Evolutionary conservation across 805 yeast species (phyloP).

Genomic region (Pichia exigua): DNA sequence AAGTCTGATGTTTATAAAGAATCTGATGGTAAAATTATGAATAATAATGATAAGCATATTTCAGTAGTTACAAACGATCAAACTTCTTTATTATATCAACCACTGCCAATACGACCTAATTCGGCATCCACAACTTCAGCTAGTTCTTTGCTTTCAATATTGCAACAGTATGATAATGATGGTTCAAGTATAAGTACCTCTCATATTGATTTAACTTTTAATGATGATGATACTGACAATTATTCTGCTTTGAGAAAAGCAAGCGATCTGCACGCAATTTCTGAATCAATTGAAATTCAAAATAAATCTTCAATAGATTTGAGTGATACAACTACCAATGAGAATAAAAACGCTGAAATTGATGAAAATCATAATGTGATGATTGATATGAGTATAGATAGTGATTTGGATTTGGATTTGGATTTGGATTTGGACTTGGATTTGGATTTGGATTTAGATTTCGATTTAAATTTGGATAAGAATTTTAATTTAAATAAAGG

Average conservation of each 20-base stretch:
- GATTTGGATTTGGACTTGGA: too few species aligned
- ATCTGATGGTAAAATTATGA: background rate
- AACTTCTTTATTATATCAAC: constrained; percentile 5
- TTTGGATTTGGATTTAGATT: background rate
- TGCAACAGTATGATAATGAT: background rate
- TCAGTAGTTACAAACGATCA: background rate
- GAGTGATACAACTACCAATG: background rate
- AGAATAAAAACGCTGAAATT: background rate
- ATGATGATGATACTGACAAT: background rate
- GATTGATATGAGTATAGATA: background rate
- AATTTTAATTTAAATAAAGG: background rate
- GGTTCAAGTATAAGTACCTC: constrained; percentile 1
- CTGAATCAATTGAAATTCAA: background rate
- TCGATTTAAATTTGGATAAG: background rate
- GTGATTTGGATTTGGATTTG: background rate
- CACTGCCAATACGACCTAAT: constrained; percentile 6
- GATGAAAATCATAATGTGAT: background rate
- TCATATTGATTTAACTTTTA: background rate
- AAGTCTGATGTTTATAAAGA: constrained; percentile 2
- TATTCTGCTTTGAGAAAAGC: background rate
- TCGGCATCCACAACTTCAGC: constrained; percentile 3
- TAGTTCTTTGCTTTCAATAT: constrained; percentile 5
- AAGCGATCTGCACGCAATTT: background rate
- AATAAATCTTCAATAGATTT: background rate
- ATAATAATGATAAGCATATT: background rate